Conservation (phyloP, 2,329 filamentous ascomycete genomes). For the Chalaropsis thielavioides region DNA sequence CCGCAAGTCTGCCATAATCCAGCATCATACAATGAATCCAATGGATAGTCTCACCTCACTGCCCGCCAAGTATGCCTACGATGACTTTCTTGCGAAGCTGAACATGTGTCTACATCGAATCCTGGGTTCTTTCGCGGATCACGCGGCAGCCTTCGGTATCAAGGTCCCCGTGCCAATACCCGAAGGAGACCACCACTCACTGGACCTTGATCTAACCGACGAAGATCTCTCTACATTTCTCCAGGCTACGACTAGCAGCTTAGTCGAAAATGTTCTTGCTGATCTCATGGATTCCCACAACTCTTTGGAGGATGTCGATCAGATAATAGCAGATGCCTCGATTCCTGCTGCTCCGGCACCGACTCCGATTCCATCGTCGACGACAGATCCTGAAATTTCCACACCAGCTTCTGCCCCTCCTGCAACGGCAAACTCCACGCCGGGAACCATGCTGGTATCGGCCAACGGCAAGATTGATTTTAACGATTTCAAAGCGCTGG, state of each 20-base stretch:
- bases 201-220: slow-evolving; percentile 22
- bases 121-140: slow-evolving; percentile 24
- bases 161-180: slow-evolving; percentile 23
- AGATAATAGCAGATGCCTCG: slow-evolving; percentile 14
- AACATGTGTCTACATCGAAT: slow-evolving; percentile 25
- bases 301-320: slow-evolving; percentile 18
- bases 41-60: neutral
- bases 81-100: slow-evolving; percentile 24
- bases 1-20: slow-evolving; percentile 12
- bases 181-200: slow-evolving; percentile 22
- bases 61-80: slow-evolving; percentile 6
- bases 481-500: slow-evolving; percentile 31
- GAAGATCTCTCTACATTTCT: slow-evolving; percentile 31
- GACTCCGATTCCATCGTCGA: slow-evolving; percentile 19
- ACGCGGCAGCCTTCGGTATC: slow-evolving; percentile 27
- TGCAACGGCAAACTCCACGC: slow-evolving; percentile 17
- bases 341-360: slow-evolving; percentile 13
- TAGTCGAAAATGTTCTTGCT: slow-evolving; percentile 30
- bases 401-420: slow-evolving; percentile 16
- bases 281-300: slow-evolving; percentile 20
- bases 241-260: slow-evolving; percentile 29
- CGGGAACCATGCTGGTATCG: slow-evolving; percentile 23
- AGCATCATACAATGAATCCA: slow-evolving; percentile 12
- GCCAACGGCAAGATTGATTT: slow-evolving; percentile 17
- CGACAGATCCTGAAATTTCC: slow-evolving; percentile 21